Conservation (phyloP, 371 early-diverging fungal species). For the Catenaria anguillulae region DNA sequence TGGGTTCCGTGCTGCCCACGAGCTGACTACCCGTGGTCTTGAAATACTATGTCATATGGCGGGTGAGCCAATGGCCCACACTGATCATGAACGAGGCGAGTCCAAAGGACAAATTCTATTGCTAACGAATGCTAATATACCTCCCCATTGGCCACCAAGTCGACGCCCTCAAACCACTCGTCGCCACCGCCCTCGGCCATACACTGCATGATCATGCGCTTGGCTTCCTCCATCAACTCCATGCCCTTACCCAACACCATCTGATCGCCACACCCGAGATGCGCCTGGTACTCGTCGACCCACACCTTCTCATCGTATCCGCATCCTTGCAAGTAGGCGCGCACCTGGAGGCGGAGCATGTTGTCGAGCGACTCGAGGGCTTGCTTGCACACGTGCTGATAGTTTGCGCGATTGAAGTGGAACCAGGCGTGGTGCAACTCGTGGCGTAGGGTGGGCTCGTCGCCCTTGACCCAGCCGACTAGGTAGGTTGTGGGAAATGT, state of each 20-base stretch:
- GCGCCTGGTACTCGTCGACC: constrained; percentile 1
- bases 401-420: not conserved
- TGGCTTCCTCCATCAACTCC: not conserved
- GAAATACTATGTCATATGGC: too few relatives aligned
- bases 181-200: not conserved
- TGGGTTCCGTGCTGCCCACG: too few relatives aligned
- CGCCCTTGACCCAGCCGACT: not conserved
- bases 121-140: too few relatives aligned
- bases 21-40: too few relatives aligned
- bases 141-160: not conserved
- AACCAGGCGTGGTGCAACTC: constrained; percentile 2
- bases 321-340: not conserved
- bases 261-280: not conserved
- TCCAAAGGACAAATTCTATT: too few relatives aligned
- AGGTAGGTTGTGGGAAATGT: not conserved
- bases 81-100: too few relatives aligned
- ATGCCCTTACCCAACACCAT: not conserved
- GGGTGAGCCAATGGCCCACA: too few relatives aligned
- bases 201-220: not conserved
- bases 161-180: not conserved
- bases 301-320: not conserved
- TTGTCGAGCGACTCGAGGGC: not conserved
- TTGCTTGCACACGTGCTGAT: not conserved
- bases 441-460: not conserved
- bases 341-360: not conserved